phyloP scores from a whole-genome alignment of 768 basidiomycete genomes.

The Lepiota brunneoincarnata region DNA sequence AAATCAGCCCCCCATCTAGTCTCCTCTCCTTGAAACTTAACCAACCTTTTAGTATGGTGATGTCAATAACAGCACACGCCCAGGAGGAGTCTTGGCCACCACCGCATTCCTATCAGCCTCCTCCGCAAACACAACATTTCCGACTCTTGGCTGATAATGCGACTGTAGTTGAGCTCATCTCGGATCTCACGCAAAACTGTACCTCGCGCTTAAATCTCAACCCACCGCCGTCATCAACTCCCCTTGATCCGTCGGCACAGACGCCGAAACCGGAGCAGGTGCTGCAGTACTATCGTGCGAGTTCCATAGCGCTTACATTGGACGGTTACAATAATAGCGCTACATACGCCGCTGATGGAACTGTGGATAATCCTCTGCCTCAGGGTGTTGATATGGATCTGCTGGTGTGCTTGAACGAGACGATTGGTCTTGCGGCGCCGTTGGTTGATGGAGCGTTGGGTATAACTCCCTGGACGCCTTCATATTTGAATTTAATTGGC shows the following conservation, averaged over 20 bases:
- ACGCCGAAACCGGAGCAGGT: slow-evolving; percentile 42
- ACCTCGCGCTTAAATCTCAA: slow-evolving; percentile 31
- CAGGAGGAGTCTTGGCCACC: slow-evolving; percentile 40
- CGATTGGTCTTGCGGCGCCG: slow-evolving; percentile 17
- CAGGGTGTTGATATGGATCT: slow-evolving; percentile 12
- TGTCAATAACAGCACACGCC: slow-evolving; percentile 38
- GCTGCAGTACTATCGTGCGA: slow-evolving; percentile 59
- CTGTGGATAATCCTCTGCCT: slow-evolving; percentile 14
- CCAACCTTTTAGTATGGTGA: slow-evolving; percentile 36
- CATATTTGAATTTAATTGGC: neutral
- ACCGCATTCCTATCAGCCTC: slow-evolving; percentile 41
- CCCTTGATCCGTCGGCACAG: slow-evolving; percentile 8
- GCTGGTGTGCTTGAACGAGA: slow-evolving; percentile 18
- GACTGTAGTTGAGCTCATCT: slow-evolving; percentile 38
- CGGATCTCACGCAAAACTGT: slow-evolving; percentile 40
- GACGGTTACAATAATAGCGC: slow-evolving; percentile 62
- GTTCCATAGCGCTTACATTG: slow-evolving; percentile 50
- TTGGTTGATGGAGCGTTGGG: slow-evolving; percentile 15
- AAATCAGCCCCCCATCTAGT: neutral
- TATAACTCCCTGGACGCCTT: neutral
- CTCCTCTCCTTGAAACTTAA: neutral
- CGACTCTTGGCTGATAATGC: slow-evolving; percentile 43
- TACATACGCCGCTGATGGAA: slow-evolving; percentile 27
- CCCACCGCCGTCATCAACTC: slow-evolving; percentile 30
- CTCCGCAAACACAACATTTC: slow-evolving; percentile 33